phyloP scores from a whole-genome alignment of 805 yeast genomes.

The Spathaspora hagerdaliae region DNA sequence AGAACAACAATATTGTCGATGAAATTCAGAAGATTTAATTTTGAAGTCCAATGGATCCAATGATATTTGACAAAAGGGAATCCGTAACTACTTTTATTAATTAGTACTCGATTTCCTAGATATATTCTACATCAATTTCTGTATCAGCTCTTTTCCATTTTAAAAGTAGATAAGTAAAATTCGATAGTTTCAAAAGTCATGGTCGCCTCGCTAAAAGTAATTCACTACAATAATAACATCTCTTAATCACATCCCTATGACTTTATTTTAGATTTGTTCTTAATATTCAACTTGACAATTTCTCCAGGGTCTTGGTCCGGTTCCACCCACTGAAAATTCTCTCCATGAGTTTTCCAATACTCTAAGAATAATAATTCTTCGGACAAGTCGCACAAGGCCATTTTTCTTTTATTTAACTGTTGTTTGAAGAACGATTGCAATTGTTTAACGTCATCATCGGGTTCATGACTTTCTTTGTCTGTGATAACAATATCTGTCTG shows the following conservation, averaged over 20 bases:
- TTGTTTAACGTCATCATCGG: slow-evolving; percentile 6
- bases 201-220: too few species aligned
- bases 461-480: neutral
- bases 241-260: neutral
- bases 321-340: slow-evolving; percentile 38
- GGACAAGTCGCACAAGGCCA: slow-evolving; percentile 33
- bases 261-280: neutral
- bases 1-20: too few species aligned
- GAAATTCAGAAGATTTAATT: too few species aligned
- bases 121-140: too few species aligned
- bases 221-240: too few species aligned
- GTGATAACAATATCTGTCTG: neutral
- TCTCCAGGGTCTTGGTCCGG: slow-evolving; percentile 47
- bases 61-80: too few species aligned
- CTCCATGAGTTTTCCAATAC: slow-evolving; percentile 35
- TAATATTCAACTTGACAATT: slow-evolving; percentile 14
- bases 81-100: too few species aligned
- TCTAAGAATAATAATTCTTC: slow-evolving; percentile 35
- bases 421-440: slow-evolving; percentile 17
- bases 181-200: too few species aligned
- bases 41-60: too few species aligned
- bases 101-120: too few species aligned
- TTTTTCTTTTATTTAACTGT: slow-evolving; percentile 22
- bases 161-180: too few species aligned
- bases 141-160: too few species aligned